A percentile compares a stretch with the other conserved stretches of the same genome.
These are phyloP conservation scores for Malus hybrid DNA, from an alignment of 331 rosid genomes.

Conservation along the genomic window DNA sequence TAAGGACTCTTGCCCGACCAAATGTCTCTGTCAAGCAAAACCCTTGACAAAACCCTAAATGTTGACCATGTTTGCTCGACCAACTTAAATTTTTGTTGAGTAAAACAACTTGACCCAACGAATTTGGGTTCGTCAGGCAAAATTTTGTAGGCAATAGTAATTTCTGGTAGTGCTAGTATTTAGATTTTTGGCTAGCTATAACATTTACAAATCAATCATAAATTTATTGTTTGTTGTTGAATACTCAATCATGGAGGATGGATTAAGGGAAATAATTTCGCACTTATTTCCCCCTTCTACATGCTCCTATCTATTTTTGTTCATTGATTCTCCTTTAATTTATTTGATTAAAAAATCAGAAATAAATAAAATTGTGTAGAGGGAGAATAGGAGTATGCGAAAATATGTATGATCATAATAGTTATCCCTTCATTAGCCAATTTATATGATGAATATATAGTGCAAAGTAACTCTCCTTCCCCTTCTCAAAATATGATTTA, in stretches of 20 bases:
- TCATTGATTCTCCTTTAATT: not conserved
- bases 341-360: no score
- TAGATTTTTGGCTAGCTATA: not conserved
- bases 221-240: not conserved
- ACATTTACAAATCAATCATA: not conserved
- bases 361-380: not conserved
- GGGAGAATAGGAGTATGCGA: not conserved
- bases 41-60: no score
- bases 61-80: no score
- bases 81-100: no score
- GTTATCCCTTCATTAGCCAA: not conserved
- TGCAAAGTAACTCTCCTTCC: not conserved
- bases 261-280: not conserved
- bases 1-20: no score
- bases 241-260: conserved; percentile 1
- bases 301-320: not conserved
- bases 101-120: no score
- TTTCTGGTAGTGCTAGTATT: not conserved
- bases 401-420: not conserved
- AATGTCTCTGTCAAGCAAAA: no score
- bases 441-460: not conserved
- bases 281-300: not conserved
- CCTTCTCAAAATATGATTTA: conserved; percentile 9
- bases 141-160: no score
- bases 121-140: no score